Percentiles rank a stretch among this genome's conserved stretches.
phyloP scores from a whole-genome alignment of 108 stramenopile species.

The Licmophora abbreviata region DNA sequence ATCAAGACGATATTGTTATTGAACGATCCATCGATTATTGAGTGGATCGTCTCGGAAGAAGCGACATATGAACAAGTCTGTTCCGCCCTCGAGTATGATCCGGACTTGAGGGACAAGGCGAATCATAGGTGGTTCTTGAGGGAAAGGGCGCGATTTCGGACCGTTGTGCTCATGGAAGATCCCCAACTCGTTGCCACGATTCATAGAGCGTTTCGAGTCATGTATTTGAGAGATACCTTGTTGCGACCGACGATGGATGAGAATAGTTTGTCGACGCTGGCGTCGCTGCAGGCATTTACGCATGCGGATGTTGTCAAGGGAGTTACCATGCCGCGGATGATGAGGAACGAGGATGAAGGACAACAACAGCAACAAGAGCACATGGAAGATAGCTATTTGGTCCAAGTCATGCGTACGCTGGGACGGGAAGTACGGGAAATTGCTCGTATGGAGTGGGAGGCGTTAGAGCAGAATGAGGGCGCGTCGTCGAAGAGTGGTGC shows the following conservation, averaged over 20 bases:
- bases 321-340: conserved; percentile 29
- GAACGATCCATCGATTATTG: conserved; percentile 84
- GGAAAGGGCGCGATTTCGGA: conserved; percentile 64
- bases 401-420: conserved; percentile 53
- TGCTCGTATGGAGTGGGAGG: conserved; percentile 41
- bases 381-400: conserved; percentile 49
- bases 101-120: conserved; percentile 72
- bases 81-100: conserved; percentile 73
- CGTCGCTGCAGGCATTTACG: conserved; percentile 72
- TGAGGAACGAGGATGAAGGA: conserved; percentile 4
- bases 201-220: conserved; percentile 78
- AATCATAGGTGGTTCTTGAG: conserved; percentile 73
- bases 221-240: conserved; percentile 67
- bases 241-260: conserved; percentile 88
- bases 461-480: conserved; percentile 15
- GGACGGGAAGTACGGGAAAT: conserved; percentile 52
- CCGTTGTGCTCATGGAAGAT: conserved; percentile 77
- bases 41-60: conserved; percentile 58
- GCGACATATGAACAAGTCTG: conserved; percentile 64
- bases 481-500: neutral
- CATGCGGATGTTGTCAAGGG: conserved; percentile 79
- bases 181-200: conserved; percentile 54
- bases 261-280: conserved; percentile 65
- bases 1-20: conserved; percentile 76
- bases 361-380: conserved; percentile 14